Conservation (phyloP, 192 early-diverging fungal genomes). For the Coemansia sp. region DNA sequence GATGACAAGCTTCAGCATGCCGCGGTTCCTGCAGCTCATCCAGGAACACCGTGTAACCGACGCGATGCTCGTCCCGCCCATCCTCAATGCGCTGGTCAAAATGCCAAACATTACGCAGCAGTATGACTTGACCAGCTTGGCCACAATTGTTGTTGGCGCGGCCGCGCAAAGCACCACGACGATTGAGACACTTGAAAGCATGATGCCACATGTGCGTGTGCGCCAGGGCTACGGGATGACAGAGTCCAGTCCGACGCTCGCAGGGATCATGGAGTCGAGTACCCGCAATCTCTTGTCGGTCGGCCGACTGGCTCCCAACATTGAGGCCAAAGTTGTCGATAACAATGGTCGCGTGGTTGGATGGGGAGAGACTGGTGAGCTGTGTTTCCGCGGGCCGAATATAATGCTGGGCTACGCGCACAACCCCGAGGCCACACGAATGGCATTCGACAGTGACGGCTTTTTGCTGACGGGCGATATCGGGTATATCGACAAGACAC, state of each 20-base stretch:
- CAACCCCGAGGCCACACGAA: slow-evolving; percentile 66
- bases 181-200: not conserved
- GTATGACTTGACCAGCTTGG: not conserved
- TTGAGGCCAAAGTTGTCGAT: slow-evolving; percentile 68
- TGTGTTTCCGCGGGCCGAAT: slow-evolving; percentile 83
- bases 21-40: slow-evolving; percentile 57
- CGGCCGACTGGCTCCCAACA: slow-evolving; percentile 68
- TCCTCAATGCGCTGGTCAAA: slow-evolving; percentile 65
- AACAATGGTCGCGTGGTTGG: slow-evolving; percentile 37
- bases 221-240: slow-evolving; percentile 64
- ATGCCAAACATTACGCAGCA: slow-evolving; percentile 54
- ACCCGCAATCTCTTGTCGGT: slow-evolving; percentile 30
- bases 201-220: slow-evolving; percentile 34
- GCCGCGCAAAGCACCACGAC: slow-evolving; percentile 58
- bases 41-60: slow-evolving; percentile 62
- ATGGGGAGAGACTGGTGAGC: slow-evolving; percentile 66
- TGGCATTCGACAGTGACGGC: slow-evolving; percentile 61
- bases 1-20: slow-evolving; percentile 68
- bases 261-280: not conserved
- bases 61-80: slow-evolving; percentile 63
- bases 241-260: slow-evolving; percentile 16
- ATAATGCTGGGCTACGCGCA: slow-evolving; percentile 84
- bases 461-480: slow-evolving; percentile 87
- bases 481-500: slow-evolving; percentile 58
- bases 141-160: slow-evolving; percentile 53